Base-by-base conservation (phyloP, 768 basidiomycete species). In the Rhizopogon vulgaris region DNA sequence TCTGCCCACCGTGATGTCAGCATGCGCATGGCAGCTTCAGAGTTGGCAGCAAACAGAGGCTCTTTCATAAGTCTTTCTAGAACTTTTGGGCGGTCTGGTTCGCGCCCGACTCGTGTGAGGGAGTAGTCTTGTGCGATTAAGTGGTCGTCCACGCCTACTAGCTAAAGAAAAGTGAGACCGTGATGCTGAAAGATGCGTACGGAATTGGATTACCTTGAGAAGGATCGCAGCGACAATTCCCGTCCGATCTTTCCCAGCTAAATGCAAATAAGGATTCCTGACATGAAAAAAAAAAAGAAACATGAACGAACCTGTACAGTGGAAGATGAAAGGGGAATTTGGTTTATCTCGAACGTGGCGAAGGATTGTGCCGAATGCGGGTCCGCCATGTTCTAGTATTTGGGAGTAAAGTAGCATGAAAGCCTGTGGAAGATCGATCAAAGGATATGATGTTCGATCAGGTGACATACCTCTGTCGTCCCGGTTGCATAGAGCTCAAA, bases 161-260 rank as follows among this genome's bases (percentile, higher is more conserved):
- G 80, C 89, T 91, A 40, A 40, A 37, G 41, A 32, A 39, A 11
- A 30, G 25, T 15, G 34, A 17, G 17, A 15, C 3, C 3, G 22
- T 12, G 11, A 24, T 40, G 18, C 27, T 8, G 17, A 37, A 7
- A 11, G 8, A 37, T 11, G 15, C 9, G 1, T 40, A 42, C n/a
- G 4, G 9, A 11, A 6, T 34, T 22, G 32, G 38, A 67, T 28
- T 61, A 89, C 88, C 67, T 83, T 82, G 24, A 91, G 71, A 11
- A 90, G 60, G 28, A 91, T 73, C 6, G 88, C 88, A 12, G 87
- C 85, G 36, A 85, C 67, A 22, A 91, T 70, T 14, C 88, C 90
- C 2, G 90, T 91, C 58, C 90, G 72, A 68, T 92, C 89, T 65
- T 91, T 92, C 3, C 90, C 90, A 25, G 87, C 90, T 78, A 25